phyloP scores from a whole-genome alignment of 345 rosid species.

The Crucihimalaya himalaica region DNA sequence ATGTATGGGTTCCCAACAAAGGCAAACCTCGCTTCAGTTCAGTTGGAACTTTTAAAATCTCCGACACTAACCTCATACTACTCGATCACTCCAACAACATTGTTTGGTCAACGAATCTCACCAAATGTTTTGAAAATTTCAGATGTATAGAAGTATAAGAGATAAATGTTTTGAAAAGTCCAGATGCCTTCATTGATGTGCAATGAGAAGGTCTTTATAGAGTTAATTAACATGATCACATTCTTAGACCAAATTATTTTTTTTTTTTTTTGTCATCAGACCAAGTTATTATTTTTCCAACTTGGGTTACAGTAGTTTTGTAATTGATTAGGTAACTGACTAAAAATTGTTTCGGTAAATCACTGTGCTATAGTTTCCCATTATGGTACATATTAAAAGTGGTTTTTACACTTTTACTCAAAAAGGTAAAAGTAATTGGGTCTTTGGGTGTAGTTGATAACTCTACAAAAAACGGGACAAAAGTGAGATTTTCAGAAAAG shows the following conservation, averaged over 20 bases:
- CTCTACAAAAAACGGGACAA: background rate
- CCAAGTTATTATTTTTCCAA: too few relatives aligned
- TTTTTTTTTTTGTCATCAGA: too few relatives aligned
- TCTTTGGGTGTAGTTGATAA: background rate
- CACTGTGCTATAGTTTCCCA: background rate
- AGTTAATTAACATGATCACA: too few relatives aligned
- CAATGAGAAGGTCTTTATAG: too few relatives aligned
- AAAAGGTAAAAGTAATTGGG: background rate
- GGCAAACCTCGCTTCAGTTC: slow-evolving; percentile 55
- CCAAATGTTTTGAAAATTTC: too few relatives aligned
- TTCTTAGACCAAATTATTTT: too few relatives aligned
- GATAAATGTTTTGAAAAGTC: too few relatives aligned
- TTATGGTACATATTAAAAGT: background rate
- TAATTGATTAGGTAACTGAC: too few relatives aligned
- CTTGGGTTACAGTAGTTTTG: too few relatives aligned
- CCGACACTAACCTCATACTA: slow-evolving; percentile 42
- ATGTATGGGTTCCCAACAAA: slow-evolving; percentile 81
- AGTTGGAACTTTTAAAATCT: slow-evolving; percentile 48
- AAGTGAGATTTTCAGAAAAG: slow-evolving; percentile 4
- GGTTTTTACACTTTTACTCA: background rate
- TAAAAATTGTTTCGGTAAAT: too few relatives aligned
- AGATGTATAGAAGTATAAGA: too few relatives aligned
- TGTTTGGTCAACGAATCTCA: slow-evolving; percentile 58
- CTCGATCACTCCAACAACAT: slow-evolving; percentile 29
- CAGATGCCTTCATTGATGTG: too few relatives aligned